Evolutionary conservation across 2,329 filamentous ascomycete genomes (phyloP).

Genomic region (Cordyceps militaris): DNA sequence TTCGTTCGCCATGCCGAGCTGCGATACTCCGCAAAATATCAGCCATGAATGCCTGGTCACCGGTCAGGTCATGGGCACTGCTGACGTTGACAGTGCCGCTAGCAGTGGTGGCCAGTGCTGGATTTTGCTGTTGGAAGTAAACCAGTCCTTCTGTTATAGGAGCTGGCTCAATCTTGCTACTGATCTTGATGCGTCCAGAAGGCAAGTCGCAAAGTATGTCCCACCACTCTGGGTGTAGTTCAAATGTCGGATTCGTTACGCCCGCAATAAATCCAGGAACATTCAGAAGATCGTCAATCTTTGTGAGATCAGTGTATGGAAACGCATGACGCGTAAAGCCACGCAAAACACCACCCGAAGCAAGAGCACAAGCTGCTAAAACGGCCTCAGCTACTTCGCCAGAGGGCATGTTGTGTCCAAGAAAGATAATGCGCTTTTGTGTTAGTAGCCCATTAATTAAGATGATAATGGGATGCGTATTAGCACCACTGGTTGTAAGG

Average conservation of each 20-base stretch:
- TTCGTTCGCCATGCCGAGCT: constrained; percentile 80
- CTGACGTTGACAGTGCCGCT: constrained; percentile 34
- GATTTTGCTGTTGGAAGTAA: constrained; percentile 80
- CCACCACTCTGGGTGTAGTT: constrained; percentile 96
- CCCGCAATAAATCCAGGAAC: constrained; percentile 97
- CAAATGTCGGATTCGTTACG: constrained; percentile 95
- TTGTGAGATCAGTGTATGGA: constrained; percentile 94
- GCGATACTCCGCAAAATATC: constrained; percentile 77
- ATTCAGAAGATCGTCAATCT: constrained; percentile 91
- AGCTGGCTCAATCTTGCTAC: constrained; percentile 74
- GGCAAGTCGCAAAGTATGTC: constrained; percentile 91
- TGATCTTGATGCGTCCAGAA: constrained; percentile 90
- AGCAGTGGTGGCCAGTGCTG: constrained; percentile 44
- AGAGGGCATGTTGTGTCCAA: constrained; percentile 91
- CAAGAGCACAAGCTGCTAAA: constrained; percentile 88
- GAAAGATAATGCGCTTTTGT: constrained; percentile 92
- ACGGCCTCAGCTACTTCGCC: constrained; percentile 98
- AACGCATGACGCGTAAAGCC: constrained; percentile 96
- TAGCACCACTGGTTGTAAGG: constrained; percentile 82
- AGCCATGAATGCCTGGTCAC: constrained; percentile 83
- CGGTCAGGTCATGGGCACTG: constrained; percentile 61
- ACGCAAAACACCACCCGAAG: constrained; percentile 82
- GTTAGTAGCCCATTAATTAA: constrained; percentile 91
- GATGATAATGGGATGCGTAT: constrained; percentile 90
- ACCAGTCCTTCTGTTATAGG: constrained; percentile 75